A percentile compares a stretch with the other conserved stretches of the same genome.
phyloP scores from a whole-genome alignment of 805 yeast genomes.

The Starmerella sp. region DNA sequence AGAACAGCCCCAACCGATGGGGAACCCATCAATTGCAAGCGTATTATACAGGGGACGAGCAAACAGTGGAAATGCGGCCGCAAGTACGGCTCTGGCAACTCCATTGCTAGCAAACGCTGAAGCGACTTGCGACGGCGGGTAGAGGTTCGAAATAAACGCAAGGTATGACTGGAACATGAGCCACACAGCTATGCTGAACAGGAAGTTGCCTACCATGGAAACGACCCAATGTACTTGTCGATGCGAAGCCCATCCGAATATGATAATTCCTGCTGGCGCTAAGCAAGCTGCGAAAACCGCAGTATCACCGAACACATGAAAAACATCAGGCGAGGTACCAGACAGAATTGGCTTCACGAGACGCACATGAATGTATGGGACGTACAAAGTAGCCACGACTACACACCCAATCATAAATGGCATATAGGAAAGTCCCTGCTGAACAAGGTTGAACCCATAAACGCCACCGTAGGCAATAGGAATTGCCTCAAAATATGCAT shows the following conservation, averaged over 20 bases:
- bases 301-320: conserved; percentile 17
- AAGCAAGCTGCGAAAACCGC: conserved; percentile 35
- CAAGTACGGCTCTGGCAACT: conserved; percentile 40
- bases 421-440: conserved; percentile 39
- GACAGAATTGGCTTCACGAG: conserved; percentile 4
- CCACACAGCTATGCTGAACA: conserved; percentile 35
- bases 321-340: background rate
- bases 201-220: conserved; percentile 35
- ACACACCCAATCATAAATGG: conserved; percentile 38
- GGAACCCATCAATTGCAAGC: conserved; percentile 32
- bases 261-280: conserved; percentile 43
- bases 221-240: conserved; percentile 41
- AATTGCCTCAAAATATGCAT: conserved; percentile 50
- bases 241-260: conserved; percentile 48
- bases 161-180: conserved; percentile 42
- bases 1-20: conserved; percentile 50
- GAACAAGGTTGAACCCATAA: conserved; percentile 39
- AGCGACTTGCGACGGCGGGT: conserved; percentile 38
- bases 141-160: conserved; percentile 40
- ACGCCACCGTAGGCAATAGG: conserved; percentile 42
- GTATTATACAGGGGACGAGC: conserved; percentile 46
- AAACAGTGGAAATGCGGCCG: conserved; percentile 52
- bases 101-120: conserved; percentile 51
- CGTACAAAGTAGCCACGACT: conserved; percentile 27
- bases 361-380: conserved; percentile 4